Evolutionary conservation across 352 stramenopile species (phyloP), one percentile per base, ranked within the genome.

Genomic region (Phytophthora melonis): DNA sequence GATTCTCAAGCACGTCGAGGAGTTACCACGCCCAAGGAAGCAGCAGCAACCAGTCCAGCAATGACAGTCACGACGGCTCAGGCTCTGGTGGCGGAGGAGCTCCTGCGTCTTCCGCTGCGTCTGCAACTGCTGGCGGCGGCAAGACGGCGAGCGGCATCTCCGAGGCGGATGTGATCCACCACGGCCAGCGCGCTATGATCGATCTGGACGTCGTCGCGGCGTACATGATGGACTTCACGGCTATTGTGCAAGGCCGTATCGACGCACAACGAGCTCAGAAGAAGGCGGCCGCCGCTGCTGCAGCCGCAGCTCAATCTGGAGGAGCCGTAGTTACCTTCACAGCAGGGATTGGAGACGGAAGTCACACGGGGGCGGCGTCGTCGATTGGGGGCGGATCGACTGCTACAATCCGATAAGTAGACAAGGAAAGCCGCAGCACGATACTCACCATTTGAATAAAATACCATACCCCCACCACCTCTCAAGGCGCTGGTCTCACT

Each of bases 211-310:
- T 98, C 13, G 95, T 98, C 23, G 93, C 91, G 1, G 88, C 92
- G 11, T 98, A 98, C 74, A 98, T 98, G 90, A 83, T 89, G 23
- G 95, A 98, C 75, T 98, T 98, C 62, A 93, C 86, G 0, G 86
- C 84, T 2, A 95, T 95, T 52, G 87, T 94, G 2, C 88, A 95
- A 32, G 79, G 81, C 1, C 79, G 89, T 8, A 80, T 93, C 27
- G 89, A 96, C 58, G 80, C 79, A 0, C 87, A 96, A 65, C 74
- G 87, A 30, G 83, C 89, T 0, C 84, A 93, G 58, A 93, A 93
- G 74, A 93, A 93, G 41, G 81, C 84, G 36, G 62, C 71, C 19
- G 75, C 72, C 8, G 77, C 73, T 34, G 76, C 70, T 2, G 70
- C 66, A 2, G 65, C 74, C 19, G 75, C 54, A 32, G 64, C 66